Percentiles rank a stretch among this genome's conserved stretches.
Evolutionary conservation across 306 rosid species (phyloP).

Genomic region (Fragaria ananassa): DNA sequence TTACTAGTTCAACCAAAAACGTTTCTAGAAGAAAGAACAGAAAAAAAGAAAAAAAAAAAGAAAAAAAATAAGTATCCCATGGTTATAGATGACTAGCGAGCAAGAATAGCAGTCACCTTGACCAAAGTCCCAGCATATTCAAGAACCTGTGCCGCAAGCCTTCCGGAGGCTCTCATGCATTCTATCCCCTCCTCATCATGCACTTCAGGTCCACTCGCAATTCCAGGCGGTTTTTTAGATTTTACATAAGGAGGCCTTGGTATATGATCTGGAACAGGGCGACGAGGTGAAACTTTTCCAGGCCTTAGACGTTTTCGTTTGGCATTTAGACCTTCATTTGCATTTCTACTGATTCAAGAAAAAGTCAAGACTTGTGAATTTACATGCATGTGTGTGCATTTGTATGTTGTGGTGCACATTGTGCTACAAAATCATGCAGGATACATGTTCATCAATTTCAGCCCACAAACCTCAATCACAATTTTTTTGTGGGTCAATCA

Average conservation of each 20-base stretch:
- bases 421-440: not conserved
- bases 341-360: conserved; percentile 46
- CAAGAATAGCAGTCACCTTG: conserved; percentile 54
- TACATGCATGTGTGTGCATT: not conserved
- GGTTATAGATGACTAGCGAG: not conserved
- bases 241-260: conserved; percentile 70
- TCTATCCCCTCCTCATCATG: conserved; percentile 82
- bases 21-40: not conserved
- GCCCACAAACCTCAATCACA: not conserved
- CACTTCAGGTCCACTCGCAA: conserved; percentile 70
- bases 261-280: conserved; percentile 68
- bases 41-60: no score
- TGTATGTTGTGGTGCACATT: not conserved
- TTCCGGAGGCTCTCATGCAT: conserved; percentile 90
- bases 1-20: not conserved
- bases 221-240: conserved; percentile 59
- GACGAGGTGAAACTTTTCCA: conserved; percentile 75
- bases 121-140: conserved; percentile 86
- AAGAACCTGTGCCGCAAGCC: conserved; percentile 96
- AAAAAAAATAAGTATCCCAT: not conserved
- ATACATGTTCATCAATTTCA: conserved; percentile 3
- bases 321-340: conserved; percentile 43
- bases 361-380: conserved; percentile 22
- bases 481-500: not conserved
- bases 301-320: conserved; percentile 68